phyloP scores from a whole-genome alignment of 1,284 basidiomycete species.

The Sanghuangporus weigelae region DNA sequence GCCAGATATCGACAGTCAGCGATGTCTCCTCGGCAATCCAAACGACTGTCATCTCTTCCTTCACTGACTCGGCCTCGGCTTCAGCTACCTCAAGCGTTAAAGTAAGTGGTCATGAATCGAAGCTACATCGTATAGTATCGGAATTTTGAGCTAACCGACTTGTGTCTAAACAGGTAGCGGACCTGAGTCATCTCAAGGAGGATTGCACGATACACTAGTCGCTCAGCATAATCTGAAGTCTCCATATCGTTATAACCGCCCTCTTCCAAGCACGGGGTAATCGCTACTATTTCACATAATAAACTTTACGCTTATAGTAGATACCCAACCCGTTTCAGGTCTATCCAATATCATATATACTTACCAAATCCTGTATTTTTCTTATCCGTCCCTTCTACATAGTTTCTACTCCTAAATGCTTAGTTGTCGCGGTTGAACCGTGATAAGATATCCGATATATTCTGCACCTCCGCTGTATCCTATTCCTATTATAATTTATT shows the following conservation, averaged over 20 bases:
- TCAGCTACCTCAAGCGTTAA: neutral
- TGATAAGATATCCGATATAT: too few relatives aligned
- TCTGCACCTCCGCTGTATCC: too few relatives aligned
- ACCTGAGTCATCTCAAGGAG: neutral
- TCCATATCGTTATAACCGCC: neutral
- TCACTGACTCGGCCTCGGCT: neutral
- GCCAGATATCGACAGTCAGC: neutral
- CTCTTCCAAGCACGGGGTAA: too few relatives aligned
- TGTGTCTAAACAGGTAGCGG: neutral
- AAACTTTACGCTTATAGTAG: too few relatives aligned
- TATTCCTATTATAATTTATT: too few relatives aligned
- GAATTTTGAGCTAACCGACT: neutral
- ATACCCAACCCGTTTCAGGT: too few relatives aligned
- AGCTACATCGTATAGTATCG: neutral
- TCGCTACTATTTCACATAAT: too few relatives aligned
- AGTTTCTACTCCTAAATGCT: too few relatives aligned
- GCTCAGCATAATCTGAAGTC: neutral
- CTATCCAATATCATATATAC: too few relatives aligned
- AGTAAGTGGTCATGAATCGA: neutral
- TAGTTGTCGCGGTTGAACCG: too few relatives aligned
- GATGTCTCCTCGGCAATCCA: neutral
- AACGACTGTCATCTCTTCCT: neutral
- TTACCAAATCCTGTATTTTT: too few relatives aligned
- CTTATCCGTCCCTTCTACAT: too few relatives aligned
- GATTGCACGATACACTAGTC: neutral